A percentile compares a stretch with the other conserved stretches of the same genome.
These are phyloP conservation scores for Podospora pseudopauciseta DNA, from an alignment of 495 filamentous ascomycete species.

Conservation along the genomic window DNA sequence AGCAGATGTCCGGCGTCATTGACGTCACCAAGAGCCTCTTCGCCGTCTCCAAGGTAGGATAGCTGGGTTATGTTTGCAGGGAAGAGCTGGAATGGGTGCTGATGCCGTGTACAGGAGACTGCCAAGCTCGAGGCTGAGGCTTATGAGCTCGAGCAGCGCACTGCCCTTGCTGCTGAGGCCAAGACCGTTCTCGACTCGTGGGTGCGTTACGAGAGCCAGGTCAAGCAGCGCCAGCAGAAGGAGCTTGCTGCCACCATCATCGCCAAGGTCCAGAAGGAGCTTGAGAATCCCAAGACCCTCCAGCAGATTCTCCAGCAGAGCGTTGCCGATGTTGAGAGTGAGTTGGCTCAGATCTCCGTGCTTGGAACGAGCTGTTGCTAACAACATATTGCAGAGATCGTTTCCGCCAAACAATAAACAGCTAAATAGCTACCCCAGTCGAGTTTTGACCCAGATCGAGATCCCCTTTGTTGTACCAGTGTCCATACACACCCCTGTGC, in stretches of 20 bases:
- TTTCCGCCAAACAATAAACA: conserved; percentile 54
- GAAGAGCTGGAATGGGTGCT: conserved; percentile 10
- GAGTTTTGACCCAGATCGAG: conserved; percentile 34
- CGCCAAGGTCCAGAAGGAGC: conserved; percentile 94
- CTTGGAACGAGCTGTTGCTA: conserved; percentile 18
- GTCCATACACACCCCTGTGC: conserved; percentile 45
- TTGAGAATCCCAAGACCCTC: conserved; percentile 92
- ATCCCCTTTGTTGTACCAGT: conserved; percentile 49
- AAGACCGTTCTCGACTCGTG: conserved; percentile 95
- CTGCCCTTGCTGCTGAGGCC: conserved; percentile 82
- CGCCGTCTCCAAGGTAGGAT: conserved; percentile 88
- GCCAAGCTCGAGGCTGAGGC: conserved; percentile 91
- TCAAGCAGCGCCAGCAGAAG: conserved; percentile 95
- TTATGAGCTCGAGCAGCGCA: conserved; percentile 94
- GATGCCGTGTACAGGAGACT: conserved; percentile 71
- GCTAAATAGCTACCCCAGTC: conserved; percentile 22
- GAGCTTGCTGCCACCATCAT: conserved; percentile 92
- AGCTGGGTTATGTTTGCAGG: background rate
- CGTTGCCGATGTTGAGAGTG: conserved; percentile 93
- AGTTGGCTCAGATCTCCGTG: conserved; percentile 36
- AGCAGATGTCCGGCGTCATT: conserved; percentile 88
- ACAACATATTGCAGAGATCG: conserved; percentile 43
- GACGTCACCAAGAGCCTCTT: conserved; percentile 96
- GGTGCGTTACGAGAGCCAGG: conserved; percentile 97
- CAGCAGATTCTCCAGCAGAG: conserved; percentile 96